phyloP scores from a whole-genome alignment of 306 rosid species.

The Begonia masoniana region DNA sequence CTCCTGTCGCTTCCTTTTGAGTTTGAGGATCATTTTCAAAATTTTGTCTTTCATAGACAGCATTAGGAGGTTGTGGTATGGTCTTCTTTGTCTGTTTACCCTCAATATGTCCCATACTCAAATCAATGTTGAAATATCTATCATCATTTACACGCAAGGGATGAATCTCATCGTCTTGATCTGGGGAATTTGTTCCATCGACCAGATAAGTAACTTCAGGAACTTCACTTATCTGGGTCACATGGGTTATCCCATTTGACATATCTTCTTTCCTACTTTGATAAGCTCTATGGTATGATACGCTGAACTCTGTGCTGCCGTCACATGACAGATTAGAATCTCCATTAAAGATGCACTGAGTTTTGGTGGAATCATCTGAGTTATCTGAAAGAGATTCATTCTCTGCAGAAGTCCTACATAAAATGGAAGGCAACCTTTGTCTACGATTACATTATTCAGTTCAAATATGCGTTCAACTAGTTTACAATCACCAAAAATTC shows the following conservation, averaged over 20 bases:
- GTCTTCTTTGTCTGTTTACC: constrained; percentile 24
- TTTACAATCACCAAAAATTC: no score
- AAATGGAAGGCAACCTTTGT: constrained; percentile 10
- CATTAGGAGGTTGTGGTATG: constrained; percentile 20
- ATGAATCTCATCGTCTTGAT: neutral
- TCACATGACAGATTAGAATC: constrained; percentile 30
- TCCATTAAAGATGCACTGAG: constrained; percentile 29
- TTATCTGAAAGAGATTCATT: constrained; percentile 52
- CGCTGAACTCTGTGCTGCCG: constrained; percentile 47
- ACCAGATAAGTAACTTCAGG: constrained; percentile 39
- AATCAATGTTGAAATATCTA: constrained; percentile 36
- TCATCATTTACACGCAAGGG: constrained; percentile 15
- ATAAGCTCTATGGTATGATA: constrained; percentile 40
- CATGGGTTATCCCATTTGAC: constrained; percentile 24
- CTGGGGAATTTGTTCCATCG: constrained; percentile 29
- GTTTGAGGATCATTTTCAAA: constrained; percentile 13
- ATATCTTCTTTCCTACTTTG: constrained; percentile 18
- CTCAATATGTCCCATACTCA: constrained; percentile 28
- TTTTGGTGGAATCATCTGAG: constrained; percentile 42
- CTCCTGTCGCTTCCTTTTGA: constrained; percentile 18
- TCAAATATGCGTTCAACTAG: no score
- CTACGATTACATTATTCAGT: constrained; percentile 14
- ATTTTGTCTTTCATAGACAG: constrained; percentile 21
- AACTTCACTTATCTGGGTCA: constrained; percentile 25
- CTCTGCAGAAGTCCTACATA: constrained; percentile 63